Conservation (phyloP, 352 stramenopile genomes). For the Phytophthora aleatoria region DNA sequence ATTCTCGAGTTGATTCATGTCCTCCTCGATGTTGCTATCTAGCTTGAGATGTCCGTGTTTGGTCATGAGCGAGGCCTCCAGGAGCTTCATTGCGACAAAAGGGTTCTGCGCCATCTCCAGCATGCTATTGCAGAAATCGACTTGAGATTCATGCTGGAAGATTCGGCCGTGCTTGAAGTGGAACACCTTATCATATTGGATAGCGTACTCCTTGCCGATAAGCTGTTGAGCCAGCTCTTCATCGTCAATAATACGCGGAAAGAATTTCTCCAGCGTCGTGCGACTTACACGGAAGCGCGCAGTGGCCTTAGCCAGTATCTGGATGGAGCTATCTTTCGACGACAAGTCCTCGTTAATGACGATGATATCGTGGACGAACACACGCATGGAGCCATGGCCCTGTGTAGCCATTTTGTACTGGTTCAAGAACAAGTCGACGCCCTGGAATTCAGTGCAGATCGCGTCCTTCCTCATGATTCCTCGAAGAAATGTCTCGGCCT, state of each 20-base stretch:
- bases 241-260: constrained; percentile 56
- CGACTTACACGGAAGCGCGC: constrained; percentile 51
- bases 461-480: constrained; percentile 47
- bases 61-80: constrained; percentile 58
- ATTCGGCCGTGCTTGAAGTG: constrained; percentile 54
- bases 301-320: constrained; percentile 46
- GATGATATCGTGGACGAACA: constrained; percentile 34
- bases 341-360: constrained; percentile 34
- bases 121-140: constrained; percentile 58
- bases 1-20: constrained; percentile 47
- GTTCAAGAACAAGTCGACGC: constrained; percentile 53
- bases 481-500: constrained; percentile 44
- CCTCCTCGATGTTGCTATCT: constrained; percentile 45
- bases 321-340: constrained; percentile 27
- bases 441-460: constrained; percentile 59
- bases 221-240: constrained; percentile 56
- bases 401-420: constrained; percentile 51
- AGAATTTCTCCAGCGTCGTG: constrained; percentile 48
- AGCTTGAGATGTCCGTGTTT: constrained; percentile 63
- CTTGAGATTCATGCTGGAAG: constrained; percentile 61
- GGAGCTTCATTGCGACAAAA: constrained; percentile 58
- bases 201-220: constrained; percentile 61
- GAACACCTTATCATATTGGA: constrained; percentile 79
- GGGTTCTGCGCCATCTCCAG: constrained; percentile 55
- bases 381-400: constrained; percentile 33